phyloP scores from a whole-genome alignment of 768 basidiomycete genomes.

The Boletales sp. region DNA sequence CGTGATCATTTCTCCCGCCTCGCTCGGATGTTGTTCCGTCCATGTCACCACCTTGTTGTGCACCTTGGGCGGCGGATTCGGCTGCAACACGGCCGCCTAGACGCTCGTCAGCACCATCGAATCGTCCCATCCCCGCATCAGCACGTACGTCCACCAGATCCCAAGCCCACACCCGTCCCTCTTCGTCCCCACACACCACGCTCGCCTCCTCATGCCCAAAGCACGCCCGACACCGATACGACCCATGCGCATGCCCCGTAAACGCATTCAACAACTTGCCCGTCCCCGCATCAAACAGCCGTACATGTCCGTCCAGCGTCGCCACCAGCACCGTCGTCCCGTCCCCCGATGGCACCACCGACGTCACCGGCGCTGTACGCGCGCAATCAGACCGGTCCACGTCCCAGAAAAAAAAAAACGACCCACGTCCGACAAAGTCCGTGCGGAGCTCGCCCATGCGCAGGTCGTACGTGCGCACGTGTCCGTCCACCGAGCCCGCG shows the following conservation, averaged over 20 bases:
- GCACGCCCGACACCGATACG: conserved; percentile 76
- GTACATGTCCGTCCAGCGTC: conserved; percentile 79
- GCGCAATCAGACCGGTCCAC: neutral
- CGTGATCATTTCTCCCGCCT: conserved; percentile 80
- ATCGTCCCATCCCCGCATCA: neutral
- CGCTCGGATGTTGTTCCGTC: conserved; percentile 85
- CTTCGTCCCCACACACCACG: conserved; percentile 87
- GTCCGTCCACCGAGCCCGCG: conserved; percentile 87
- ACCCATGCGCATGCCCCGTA: conserved; percentile 65
- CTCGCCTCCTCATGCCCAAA: conserved; percentile 82
- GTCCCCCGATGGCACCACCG: conserved; percentile 77
- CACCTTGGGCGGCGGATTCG: conserved; percentile 70
- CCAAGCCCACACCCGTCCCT: conserved; percentile 89
- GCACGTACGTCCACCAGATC: conserved; percentile 79
- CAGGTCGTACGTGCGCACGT: conserved; percentile 90
- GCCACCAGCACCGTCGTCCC: conserved; percentile 76
- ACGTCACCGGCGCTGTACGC: conserved; percentile 75
- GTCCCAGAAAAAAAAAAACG: neutral
- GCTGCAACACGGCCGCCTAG: conserved; percentile 68
- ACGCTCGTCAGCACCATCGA: conserved; percentile 1
- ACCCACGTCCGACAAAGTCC: conserved; percentile 89
- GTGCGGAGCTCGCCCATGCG: conserved; percentile 87
- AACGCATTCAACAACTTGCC: conserved; percentile 88
- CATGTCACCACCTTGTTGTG: conserved; percentile 88
- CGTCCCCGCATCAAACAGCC: conserved; percentile 78